Evolutionary conservation across 108 stramenopile genomes (phyloP), one percentile per base, ranked within the genome.

Genomic region (Epipyxis sp.): DNA sequence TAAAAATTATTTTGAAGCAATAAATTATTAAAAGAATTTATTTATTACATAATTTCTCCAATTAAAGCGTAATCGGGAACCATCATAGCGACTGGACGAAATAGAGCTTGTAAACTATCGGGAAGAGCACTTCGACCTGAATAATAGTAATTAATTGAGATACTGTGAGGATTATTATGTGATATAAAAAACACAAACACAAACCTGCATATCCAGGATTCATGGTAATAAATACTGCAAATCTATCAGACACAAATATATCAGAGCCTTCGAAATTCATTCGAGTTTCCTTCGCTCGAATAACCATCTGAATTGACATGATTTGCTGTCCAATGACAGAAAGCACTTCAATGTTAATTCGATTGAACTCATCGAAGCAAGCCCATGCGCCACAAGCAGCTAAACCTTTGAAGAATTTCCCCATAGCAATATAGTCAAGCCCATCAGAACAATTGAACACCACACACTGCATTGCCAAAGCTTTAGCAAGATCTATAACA

Each of bases 301-400:
- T 76, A 6, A 85, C 90, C 35, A 78, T 84, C 59, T 88, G 88
- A 71, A 90, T 89, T 13, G 84, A 81, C 87, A 87, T 86, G 30
- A 90, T 74, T 80, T 90, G 90, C 77, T 90, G 90, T 25, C 87
- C 90, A 25, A 90, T 86, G 58, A 90, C 90, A 0, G 87, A 87
- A 30, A 90, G 82, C 61, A 90, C 90, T 80, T 90, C 90, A 42
- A 90, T 88, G 44, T 90, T 86, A 83, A 90, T 90, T 32, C 90
- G 87, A 79, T 90, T 90, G 82, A 90, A 90, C 77, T 90, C 90
- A 67, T 90, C 90, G 65, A 90, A 90, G 85, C 90, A 90, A 0
- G 89, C 90, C 90, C 90, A 90, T 27, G 89, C 89, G 39, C 90
- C 90, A 62, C 89, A 87, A 29, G 85, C 58, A 20, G 86, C 88